A percentile compares a stretch with the other conserved stretches of the same genome.
These are phyloP conservation scores for Rhodomyrtus psidioides DNA, from an alignment of 441 rosid species.

Conservation along the genomic window DNA sequence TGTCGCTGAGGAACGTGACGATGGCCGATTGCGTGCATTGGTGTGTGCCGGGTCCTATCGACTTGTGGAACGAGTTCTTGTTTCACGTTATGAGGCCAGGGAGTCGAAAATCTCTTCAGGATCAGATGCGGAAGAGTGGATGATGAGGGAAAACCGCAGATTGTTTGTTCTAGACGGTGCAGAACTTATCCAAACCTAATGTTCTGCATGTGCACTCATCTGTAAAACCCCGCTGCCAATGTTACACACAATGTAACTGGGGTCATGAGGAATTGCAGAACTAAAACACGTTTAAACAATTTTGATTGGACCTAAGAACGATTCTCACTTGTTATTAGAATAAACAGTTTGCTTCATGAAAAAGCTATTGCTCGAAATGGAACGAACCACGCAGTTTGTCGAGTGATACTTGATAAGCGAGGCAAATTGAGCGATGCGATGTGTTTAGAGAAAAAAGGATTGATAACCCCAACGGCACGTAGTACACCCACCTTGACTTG, in stretches of 20 bases:
- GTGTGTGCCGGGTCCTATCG: slow-evolving; percentile 88
- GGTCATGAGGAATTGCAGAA: background rate
- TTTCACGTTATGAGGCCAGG: slow-evolving; percentile 37
- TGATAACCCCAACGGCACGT: slow-evolving; percentile 18
- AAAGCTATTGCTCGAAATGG: background rate
- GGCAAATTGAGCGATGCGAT: too few relatives aligned
- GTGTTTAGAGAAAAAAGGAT: background rate
- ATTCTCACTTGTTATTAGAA: background rate
- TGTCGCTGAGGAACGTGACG: slow-evolving; percentile 23
- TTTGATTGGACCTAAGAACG: background rate
- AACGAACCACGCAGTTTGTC: background rate
- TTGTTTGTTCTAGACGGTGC: background rate
- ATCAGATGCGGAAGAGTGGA: background rate
- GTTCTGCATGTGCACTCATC: background rate
- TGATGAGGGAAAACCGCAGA: background rate
- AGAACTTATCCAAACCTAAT: background rate
- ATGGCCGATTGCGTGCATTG: slow-evolving; percentile 79
- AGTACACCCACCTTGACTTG: slow-evolving; percentile 51
- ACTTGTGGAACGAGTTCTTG: slow-evolving; percentile 79
- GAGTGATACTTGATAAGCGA: background rate
- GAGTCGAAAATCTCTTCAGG: background rate
- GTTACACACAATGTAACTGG: background rate
- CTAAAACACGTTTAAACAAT: background rate
- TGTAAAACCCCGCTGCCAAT: background rate
- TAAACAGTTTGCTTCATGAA: background rate